Evolutionary conservation across 2,329 filamentous ascomycete genomes (phyloP).

Genomic region (Neodidymelliopsis sp.): DNA sequence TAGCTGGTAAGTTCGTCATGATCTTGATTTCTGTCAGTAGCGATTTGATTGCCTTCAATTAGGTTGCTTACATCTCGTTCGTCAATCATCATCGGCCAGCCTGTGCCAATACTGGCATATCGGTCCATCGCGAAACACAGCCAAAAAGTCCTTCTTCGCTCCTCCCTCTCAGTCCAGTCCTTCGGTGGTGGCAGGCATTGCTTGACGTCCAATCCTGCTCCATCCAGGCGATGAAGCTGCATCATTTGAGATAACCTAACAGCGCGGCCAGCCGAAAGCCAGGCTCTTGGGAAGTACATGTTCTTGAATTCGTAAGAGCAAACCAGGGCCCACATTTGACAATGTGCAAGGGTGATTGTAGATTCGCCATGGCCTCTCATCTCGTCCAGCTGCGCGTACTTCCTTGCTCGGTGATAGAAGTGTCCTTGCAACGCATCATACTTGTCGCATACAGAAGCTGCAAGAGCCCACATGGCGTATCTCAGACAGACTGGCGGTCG

Average conservation of each 20-base stretch:
- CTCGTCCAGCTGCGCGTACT: slow-evolving; percentile 89
- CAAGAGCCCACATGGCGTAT: slow-evolving; percentile 95
- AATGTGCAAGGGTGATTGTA: slow-evolving; percentile 84
- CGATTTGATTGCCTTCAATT: background rate
- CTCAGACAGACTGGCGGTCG: slow-evolving; percentile 86
- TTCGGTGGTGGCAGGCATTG: slow-evolving; percentile 84
- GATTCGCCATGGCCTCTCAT: slow-evolving; percentile 91
- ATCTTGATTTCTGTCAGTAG: slow-evolving; percentile 59
- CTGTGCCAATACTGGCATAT: slow-evolving; percentile 94
- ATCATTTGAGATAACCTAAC: slow-evolving; percentile 90
- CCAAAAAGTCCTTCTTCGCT: slow-evolving; percentile 93
- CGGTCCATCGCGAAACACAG: slow-evolving; percentile 89
- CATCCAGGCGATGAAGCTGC: slow-evolving; percentile 86
- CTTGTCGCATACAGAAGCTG: slow-evolving; percentile 85
- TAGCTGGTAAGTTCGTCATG: slow-evolving; percentile 81
- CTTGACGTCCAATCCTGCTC: slow-evolving; percentile 84
- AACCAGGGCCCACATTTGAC: slow-evolving; percentile 82
- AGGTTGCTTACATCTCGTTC: slow-evolving; percentile 74
- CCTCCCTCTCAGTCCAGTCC: slow-evolving; percentile 94
- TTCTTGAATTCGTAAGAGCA: slow-evolving; percentile 92
- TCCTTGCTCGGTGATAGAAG: slow-evolving; percentile 88
- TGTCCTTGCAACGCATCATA: slow-evolving; percentile 81
- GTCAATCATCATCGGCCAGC: slow-evolving; percentile 95
- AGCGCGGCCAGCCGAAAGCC: slow-evolving; percentile 87
- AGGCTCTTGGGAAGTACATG: slow-evolving; percentile 96